These are phyloP conservation scores for Themeda triandra DNA, from an alignment of 176 grass and related monocot genomes.

Conservation along the genomic window DNA sequence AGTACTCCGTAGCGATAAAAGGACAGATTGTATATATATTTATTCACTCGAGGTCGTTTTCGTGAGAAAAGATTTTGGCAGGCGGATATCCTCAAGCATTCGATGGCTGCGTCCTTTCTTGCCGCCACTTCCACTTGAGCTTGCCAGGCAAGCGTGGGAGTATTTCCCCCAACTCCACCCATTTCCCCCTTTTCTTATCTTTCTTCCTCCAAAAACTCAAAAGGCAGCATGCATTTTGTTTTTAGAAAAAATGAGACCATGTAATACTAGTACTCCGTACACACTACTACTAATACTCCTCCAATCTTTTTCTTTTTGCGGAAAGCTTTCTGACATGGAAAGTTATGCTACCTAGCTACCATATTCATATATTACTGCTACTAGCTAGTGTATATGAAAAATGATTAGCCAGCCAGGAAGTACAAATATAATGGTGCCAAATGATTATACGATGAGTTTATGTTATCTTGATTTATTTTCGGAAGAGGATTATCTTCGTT, in stretches of 20 bases:
- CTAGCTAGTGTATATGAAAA: background rate
- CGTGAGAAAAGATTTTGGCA: conserved; percentile 31
- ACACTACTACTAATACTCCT: no score
- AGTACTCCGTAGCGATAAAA: background rate
- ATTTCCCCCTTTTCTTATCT: background rate
- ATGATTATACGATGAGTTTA: background rate
- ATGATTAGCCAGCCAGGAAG: background rate
- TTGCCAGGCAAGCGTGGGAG: conserved; percentile 17
- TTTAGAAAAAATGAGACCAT: background rate
- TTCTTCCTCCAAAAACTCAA: background rate
- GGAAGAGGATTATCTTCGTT: background rate
- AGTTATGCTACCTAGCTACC: background rate
- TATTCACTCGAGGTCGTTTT: conserved; percentile 20
- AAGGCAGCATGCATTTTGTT: background rate
- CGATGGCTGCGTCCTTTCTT: conserved; percentile 1
- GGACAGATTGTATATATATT: background rate
- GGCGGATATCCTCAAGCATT: background rate
- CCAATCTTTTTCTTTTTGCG: background rate
- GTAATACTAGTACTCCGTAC: no score
- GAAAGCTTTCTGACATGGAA: background rate
- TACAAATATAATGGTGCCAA: background rate
- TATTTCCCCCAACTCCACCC: conserved; percentile 44
- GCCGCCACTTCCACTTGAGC: background rate
- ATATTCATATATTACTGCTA: no score
- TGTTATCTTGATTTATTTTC: background rate